These are phyloP conservation scores for Lichtheimia ornata DNA, from an alignment of 371 early-diverging fungal species.

Conservation along the genomic window DNA sequence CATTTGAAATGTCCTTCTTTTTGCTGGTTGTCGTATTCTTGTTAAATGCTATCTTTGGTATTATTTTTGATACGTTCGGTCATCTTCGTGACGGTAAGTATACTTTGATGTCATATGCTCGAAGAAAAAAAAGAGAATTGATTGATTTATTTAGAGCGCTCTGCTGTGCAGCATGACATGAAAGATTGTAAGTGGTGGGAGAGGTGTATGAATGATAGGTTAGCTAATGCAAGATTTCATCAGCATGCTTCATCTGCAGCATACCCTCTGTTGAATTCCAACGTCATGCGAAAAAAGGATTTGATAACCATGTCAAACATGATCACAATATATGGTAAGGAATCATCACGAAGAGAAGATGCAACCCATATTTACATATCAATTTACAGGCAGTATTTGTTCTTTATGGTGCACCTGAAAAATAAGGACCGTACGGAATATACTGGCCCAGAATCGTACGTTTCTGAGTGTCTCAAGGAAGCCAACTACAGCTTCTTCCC, in stretches of 20 bases:
- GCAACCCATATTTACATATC: neutral
- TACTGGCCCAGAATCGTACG: conserved; percentile 59
- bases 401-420: conserved; percentile 58
- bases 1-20: conserved; percentile 59
- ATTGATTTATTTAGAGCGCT: conserved; percentile 35
- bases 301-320: conserved; percentile 54
- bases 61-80: conserved; percentile 65
- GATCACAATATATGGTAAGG: conserved; percentile 61
- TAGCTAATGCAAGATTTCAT: neutral
- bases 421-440: conserved; percentile 59
- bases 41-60: conserved; percentile 63
- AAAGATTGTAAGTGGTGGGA: conserved; percentile 35
- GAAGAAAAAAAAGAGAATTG: neutral
- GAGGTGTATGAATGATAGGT: neutral
- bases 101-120: neutral
- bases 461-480: conserved; percentile 44
- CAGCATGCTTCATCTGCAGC: conserved; percentile 59
- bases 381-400: conserved; percentile 51
- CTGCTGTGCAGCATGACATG: conserved; percentile 53
- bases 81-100: conserved; percentile 55
- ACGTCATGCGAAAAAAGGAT: conserved; percentile 49
- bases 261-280: conserved; percentile 58
- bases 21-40: conserved; percentile 59
- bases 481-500: conserved; percentile 57
- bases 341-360: neutral